Conservation (phyloP, 257 asterid species). For the Mentha longifolia region DNA sequence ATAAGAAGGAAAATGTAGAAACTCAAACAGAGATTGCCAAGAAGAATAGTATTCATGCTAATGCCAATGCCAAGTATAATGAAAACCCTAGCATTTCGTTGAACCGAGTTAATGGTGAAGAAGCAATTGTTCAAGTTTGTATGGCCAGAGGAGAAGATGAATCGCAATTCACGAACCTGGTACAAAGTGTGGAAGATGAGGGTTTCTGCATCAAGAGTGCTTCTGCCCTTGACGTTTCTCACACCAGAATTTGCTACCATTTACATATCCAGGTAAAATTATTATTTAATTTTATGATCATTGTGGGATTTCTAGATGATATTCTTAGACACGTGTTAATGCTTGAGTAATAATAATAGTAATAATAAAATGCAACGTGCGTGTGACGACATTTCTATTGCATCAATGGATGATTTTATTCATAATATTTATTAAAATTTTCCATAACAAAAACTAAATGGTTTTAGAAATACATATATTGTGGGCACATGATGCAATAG, state of each 20-base stretch:
- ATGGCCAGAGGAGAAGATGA: conserved; percentile 11
- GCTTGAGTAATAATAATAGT: too few relatives aligned
- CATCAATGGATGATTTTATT: too few relatives aligned
- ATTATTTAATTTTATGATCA: too few relatives aligned
- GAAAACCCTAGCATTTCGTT: conserved; percentile 26
- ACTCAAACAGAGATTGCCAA: neutral
- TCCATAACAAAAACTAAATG: too few relatives aligned
- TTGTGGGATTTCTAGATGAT: too few relatives aligned
- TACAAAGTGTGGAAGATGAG: conserved; percentile 42
- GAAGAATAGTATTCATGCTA: neutral
- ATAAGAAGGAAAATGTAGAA: conserved; percentile 32
- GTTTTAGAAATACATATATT: too few relatives aligned
- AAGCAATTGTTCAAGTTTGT: conserved; percentile 49
- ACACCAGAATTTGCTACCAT: conserved; percentile 36
- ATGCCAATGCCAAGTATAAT: neutral
- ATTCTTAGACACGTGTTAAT: too few relatives aligned
- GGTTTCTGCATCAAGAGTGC: conserved; percentile 38
- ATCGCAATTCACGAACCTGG: conserved; percentile 7
- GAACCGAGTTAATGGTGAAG: conserved; percentile 33
- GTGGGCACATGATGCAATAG: too few relatives aligned
- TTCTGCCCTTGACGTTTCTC: conserved; percentile 31
- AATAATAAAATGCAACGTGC: too few relatives aligned
- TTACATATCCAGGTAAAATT: conserved; percentile 43
- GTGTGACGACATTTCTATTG: too few relatives aligned
- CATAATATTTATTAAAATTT: too few relatives aligned